phyloP scores from a whole-genome alignment of 2,329 filamentous ascomycete genomes.

The Curvularia hawaiiensis region DNA sequence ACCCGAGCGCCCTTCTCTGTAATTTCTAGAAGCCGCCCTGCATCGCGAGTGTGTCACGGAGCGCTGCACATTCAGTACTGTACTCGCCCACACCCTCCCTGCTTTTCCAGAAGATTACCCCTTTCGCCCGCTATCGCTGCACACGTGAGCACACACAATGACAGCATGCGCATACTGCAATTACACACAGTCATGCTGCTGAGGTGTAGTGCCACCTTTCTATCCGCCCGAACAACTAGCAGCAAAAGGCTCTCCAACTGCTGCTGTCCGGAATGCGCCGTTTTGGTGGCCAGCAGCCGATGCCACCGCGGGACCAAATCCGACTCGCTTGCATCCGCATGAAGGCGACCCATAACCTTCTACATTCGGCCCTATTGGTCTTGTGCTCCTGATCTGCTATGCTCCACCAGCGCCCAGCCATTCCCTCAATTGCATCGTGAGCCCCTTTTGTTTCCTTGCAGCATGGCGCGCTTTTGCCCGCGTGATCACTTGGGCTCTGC shows the following conservation, averaged over 20 bases:
- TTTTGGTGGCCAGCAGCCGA: background rate
- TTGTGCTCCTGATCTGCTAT: slow-evolving; percentile 13
- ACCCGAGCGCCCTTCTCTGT: slow-evolving; percentile 42
- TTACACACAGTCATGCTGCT: slow-evolving; percentile 13
- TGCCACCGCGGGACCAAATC: slow-evolving; percentile 22
- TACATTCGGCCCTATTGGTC: slow-evolving; percentile 16
- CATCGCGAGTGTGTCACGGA: slow-evolving; percentile 27
- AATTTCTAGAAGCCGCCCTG: slow-evolving; percentile 45
- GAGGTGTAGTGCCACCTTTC: slow-evolving; percentile 17
- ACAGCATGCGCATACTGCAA: background rate
- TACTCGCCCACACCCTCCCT: slow-evolving; percentile 36
- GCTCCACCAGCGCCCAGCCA: slow-evolving; percentile 13
- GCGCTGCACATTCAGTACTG: slow-evolving; percentile 15
- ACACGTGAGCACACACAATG: slow-evolving; percentile 17
- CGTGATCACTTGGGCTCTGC: background rate
- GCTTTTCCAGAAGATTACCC: slow-evolving; percentile 46
- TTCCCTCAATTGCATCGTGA: slow-evolving; percentile 4
- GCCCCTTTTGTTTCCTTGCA: slow-evolving; percentile 14
- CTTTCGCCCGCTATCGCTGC: slow-evolving; percentile 32
- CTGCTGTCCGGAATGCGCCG: slow-evolving; percentile 8
- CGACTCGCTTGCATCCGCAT: slow-evolving; percentile 24
- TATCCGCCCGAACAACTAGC: slow-evolving; percentile 6
- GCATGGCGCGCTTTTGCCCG: background rate
- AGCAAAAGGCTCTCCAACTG: background rate
- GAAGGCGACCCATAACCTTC: slow-evolving; percentile 18